Evolutionary conservation across 2,329 filamentous ascomycete species (phyloP).

Genomic region (Alternaria solani): DNA sequence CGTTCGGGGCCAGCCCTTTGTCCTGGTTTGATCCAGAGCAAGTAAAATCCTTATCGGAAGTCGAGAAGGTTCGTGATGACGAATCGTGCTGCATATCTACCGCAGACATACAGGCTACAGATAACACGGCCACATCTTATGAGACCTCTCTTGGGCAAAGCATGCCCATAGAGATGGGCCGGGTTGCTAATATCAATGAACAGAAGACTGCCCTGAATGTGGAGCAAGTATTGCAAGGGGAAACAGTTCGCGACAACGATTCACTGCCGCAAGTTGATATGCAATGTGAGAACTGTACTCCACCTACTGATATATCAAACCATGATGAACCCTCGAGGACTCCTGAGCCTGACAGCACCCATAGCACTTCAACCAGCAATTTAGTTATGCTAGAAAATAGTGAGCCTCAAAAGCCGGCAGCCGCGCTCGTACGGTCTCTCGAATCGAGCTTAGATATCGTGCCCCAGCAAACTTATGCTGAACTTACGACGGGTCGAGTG

Average conservation of each 20-base stretch:
- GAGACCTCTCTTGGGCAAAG: not conserved
- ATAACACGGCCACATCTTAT: not conserved
- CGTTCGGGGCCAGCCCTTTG: not conserved
- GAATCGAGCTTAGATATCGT: not conserved
- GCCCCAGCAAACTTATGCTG: not conserved
- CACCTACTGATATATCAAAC: not conserved
- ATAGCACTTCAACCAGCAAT: not conserved
- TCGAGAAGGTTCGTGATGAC: slow-evolving; percentile 8
- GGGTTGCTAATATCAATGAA: not conserved
- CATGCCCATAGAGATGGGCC: not conserved
- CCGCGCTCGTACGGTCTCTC: not conserved
- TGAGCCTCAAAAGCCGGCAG: not conserved
- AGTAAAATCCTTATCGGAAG: not conserved
- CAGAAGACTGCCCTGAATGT: not conserved
- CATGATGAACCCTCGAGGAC: not conserved
- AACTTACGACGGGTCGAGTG: not conserved
- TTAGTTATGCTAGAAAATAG: not conserved
- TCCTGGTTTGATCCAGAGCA: slow-evolving; percentile 13
- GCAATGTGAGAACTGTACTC: not conserved
- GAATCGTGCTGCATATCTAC: not conserved
- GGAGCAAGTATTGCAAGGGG: not conserved
- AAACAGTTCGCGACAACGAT: not conserved
- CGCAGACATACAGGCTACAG: not conserved
- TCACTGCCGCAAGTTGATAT: not conserved
- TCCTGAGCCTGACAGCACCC: too few relatives aligned